Percentiles rank a stretch among this genome's conserved stretches.
phyloP scores from a whole-genome alignment of 768 basidiomycete species.

The Dentipellis fragilis region DNA sequence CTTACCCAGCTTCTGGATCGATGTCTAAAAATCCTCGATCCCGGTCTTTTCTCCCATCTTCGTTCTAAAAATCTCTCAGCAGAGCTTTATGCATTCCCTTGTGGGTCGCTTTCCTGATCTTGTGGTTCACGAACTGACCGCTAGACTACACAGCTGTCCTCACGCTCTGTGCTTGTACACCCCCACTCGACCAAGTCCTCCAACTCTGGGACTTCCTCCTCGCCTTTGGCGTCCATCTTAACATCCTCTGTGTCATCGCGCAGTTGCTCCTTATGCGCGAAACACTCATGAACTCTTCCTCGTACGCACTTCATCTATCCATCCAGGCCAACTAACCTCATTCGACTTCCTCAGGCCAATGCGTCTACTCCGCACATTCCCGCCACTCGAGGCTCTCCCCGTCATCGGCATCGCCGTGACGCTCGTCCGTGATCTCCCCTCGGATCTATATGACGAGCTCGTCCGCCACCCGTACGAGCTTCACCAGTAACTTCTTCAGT shows the following conservation, averaged over 20 bases:
- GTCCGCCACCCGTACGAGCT: slow-evolving; percentile 76
- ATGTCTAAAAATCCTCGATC: slow-evolving; percentile 87
- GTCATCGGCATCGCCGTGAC: slow-evolving; percentile 92
- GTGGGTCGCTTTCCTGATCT: slow-evolving; percentile 34
- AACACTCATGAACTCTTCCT: slow-evolving; percentile 78
- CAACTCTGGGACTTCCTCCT: slow-evolving; percentile 96
- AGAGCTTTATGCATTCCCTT: slow-evolving; percentile 96
- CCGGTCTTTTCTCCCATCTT: slow-evolving; percentile 71
- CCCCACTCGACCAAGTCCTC: slow-evolving; percentile 89
- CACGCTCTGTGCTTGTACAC: slow-evolving; percentile 94
- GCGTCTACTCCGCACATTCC: slow-evolving; percentile 89
- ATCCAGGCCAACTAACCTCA: not conserved
- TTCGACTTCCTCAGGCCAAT: slow-evolving; percentile 56
- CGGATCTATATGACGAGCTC: slow-evolving; percentile 81
- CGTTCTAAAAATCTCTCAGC: slow-evolving; percentile 88
- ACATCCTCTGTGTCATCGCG: slow-evolving; percentile 94
- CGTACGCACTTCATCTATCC: slow-evolving; percentile 37
- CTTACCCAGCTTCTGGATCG: slow-evolving; percentile 74
- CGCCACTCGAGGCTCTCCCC: slow-evolving; percentile 76
- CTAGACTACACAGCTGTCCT: slow-evolving; percentile 57
- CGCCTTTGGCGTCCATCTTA: slow-evolving; percentile 93
- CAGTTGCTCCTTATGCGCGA: slow-evolving; percentile 86
- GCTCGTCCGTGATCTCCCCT: slow-evolving; percentile 82
- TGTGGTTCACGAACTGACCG: slow-evolving; percentile 1
- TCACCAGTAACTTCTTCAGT: no score